Base-by-base conservation (phyloP, 2,329 filamentous ascomycete genomes). In the Cladosporium sp. region DNA sequence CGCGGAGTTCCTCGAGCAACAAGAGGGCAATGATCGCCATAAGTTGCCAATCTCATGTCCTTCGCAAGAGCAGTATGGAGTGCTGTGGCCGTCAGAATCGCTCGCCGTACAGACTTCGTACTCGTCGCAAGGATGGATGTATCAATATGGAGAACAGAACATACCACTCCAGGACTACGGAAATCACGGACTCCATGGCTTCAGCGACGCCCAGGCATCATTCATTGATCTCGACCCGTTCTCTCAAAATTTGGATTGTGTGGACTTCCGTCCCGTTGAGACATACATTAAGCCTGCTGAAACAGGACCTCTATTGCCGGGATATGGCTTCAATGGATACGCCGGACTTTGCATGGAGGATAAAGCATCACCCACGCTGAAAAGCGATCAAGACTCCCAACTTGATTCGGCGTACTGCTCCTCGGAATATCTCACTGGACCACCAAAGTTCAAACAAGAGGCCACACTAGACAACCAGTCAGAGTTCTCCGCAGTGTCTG, bases 251-350 rank as follows among this genome's bases (percentile, higher is more conserved):
- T 27, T 15, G 34, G 43, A 47, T 12, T 32, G 20, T 13, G 43
- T 27, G 19, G 38, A 39, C 20, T 38, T 38, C 4, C 8, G 37
- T 11, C 32, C 39, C 4, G 24, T 48, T n/a, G 27, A 34, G 18
- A 48, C 36, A 12, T 36, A 41, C 5, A 11, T 48, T 17, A 48
- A 48, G 37, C 37, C 45, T 5, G 19, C 18, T 7, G 45, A n/a
- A 22, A 37, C 40, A 47, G 44, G 11, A n/a, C 38, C 32, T 27
- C 9, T 8, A 12, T 36, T 36, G 12, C 37, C 45, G 17, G 45
- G 37, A 41, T 41, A 48, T 15, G n/a, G 29, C 4, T 18, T 13
- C 18, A 2, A 32, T 40, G 17, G 2, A 11, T 48, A 41, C 32
- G 3, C 24, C 24, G 9, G 45, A 41, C 13, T 37, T 37, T n/a